These are phyloP conservation scores for Hemerocallis citrina DNA, from an alignment of 106 monocot genomes.

Conservation along the genomic window DNA sequence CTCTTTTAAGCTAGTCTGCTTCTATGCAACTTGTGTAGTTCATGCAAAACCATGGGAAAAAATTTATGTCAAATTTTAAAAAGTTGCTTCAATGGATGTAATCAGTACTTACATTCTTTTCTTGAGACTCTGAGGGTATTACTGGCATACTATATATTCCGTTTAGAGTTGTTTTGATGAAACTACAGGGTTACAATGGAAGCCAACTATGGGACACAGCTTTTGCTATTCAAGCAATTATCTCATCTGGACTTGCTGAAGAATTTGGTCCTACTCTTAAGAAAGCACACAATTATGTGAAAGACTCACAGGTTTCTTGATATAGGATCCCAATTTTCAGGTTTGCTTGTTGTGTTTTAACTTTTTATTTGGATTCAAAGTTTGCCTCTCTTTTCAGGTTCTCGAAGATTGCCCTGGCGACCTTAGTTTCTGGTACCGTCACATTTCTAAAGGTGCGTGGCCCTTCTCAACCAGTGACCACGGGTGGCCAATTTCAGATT, in stretches of 20 bases:
- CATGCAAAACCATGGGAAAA: too few relatives aligned
- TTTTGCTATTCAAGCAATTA: conserved; percentile 79
- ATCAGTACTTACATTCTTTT: too few relatives aligned
- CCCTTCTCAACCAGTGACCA: conserved; percentile 85
- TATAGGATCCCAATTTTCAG: not conserved
- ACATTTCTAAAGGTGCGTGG: conserved; percentile 93
- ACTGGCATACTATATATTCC: too few relatives aligned
- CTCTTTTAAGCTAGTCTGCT: not conserved
- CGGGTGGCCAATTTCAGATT: conserved; percentile 91
- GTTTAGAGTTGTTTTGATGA: too few relatives aligned
- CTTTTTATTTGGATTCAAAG: not conserved
- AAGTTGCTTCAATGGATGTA: too few relatives aligned
- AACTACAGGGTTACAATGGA: conserved; percentile 62
- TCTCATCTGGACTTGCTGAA: conserved; percentile 46
- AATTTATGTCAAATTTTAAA: too few relatives aligned
- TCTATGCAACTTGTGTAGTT: not conserved
- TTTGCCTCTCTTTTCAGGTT: conserved; percentile 32
- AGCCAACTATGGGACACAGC: conserved; percentile 93
- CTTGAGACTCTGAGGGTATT: too few relatives aligned
- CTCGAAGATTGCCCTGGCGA: conserved; percentile 67
- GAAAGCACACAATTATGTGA: conserved; percentile 66
- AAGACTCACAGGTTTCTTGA: conserved; percentile 57
- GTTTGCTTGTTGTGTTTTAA: not conserved
- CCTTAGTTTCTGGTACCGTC: conserved; percentile 78
- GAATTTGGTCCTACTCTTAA: conserved; percentile 59